phyloP scores from a whole-genome alignment of 495 filamentous ascomycete species.

The Aspergillus kassunensis region DNA sequence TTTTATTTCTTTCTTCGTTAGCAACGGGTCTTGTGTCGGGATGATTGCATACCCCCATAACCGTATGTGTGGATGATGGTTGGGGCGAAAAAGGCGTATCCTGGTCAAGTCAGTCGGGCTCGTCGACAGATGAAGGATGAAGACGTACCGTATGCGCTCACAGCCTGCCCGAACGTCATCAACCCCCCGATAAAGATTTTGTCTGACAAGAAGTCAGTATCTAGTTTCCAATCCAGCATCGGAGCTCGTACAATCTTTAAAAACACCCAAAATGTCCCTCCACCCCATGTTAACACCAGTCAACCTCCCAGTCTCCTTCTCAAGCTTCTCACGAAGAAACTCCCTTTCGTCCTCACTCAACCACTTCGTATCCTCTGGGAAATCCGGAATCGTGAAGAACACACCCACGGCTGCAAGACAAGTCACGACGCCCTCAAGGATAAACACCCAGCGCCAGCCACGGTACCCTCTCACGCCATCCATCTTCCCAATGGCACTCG shows the following conservation, averaged over 20 bases:
- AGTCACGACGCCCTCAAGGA: constrained; percentile 70
- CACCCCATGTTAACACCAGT: constrained; percentile 58
- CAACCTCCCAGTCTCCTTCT: constrained; percentile 69
- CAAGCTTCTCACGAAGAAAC: constrained; percentile 69
- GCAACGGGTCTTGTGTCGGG: constrained; percentile 6
- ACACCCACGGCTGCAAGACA: constrained; percentile 61
- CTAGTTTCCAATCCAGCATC: background rate
- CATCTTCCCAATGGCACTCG: constrained; percentile 78
- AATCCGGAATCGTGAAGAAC: constrained; percentile 77
- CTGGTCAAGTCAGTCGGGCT: constrained; percentile 56
- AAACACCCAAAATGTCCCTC: constrained; percentile 61
- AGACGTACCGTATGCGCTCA: constrained; percentile 68
- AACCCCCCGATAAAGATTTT: constrained; percentile 73
- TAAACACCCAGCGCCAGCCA: constrained; percentile 83
- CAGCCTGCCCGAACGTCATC: constrained; percentile 80
- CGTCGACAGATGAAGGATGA: constrained; percentile 55
- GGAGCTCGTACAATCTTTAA: constrained; percentile 57
- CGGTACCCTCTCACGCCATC: constrained; percentile 56
- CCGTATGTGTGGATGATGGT: constrained; percentile 66
- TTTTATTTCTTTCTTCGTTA: constrained; percentile 47
- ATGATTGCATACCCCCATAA: constrained; percentile 40
- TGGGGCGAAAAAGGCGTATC: constrained; percentile 71
- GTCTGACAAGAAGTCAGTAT: constrained; percentile 30
- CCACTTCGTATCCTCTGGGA: constrained; percentile 54
- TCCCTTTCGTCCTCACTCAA: constrained; percentile 66